Evolutionary conservation across 305 asterid genomes (phyloP).

Genomic region (Fraxinus velutina): DNA sequence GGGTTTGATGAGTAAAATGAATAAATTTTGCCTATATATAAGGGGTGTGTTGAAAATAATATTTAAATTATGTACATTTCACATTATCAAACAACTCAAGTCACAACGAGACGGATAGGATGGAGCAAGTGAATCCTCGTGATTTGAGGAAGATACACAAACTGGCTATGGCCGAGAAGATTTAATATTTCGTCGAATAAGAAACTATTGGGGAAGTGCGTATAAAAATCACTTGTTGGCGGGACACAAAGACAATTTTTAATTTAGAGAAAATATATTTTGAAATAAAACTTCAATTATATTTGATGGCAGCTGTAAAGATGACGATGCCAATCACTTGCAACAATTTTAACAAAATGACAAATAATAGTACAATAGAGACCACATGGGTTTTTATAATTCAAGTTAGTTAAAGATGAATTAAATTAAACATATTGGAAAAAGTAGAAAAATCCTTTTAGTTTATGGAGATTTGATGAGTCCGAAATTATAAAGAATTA

Average conservation of each 20-base stretch:
- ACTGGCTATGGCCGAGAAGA: not conserved
- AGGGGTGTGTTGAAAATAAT: not conserved
- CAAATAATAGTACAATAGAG: not conserved
- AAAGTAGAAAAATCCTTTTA: not conserved
- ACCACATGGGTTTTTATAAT: not conserved
- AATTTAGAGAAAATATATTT: not conserved
- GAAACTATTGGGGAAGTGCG: not conserved
- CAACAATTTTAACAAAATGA: not conserved
- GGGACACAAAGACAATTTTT: not conserved
- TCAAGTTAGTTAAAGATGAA: not conserved
- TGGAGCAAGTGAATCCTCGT: not conserved
- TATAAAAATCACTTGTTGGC: not conserved
- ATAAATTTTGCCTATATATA: not conserved
- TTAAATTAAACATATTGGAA: not conserved
- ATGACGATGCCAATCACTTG: not conserved
- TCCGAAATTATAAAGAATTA: no score
- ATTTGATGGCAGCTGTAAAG: not conserved
- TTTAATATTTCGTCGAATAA: not conserved
- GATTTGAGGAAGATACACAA: not conserved
- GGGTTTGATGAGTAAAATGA: not conserved
- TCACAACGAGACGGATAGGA: not conserved
- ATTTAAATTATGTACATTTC: not conserved
- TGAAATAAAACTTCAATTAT: not conserved
- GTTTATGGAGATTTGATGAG: not conserved
- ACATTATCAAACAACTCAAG: not conserved